Evolutionary conservation across 441 rosid genomes (phyloP).

Genomic region (Aleurites moluccanus): DNA sequence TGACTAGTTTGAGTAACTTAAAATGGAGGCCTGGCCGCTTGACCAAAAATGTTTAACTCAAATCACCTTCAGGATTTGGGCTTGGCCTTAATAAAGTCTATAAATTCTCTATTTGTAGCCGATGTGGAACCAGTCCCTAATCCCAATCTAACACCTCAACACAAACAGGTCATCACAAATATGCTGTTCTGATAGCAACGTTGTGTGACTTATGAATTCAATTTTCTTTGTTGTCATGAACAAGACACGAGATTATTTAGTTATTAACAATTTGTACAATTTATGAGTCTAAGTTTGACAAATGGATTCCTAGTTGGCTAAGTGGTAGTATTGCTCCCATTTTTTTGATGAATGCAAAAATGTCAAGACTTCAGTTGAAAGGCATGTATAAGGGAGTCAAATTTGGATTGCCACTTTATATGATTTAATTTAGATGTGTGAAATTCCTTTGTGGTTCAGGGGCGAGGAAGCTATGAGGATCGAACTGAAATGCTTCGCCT

Average conservation of each 20-base stretch:
- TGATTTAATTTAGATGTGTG: conserved; percentile 11
- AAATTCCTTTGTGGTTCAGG: conserved; percentile 41
- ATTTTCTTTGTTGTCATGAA: neutral
- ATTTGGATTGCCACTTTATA: neutral
- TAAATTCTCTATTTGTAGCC: too few relatives aligned
- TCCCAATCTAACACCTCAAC: neutral
- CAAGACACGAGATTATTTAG: neutral
- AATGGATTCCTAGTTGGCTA: neutral
- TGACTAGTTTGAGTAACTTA: neutral
- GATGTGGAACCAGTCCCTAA: too few relatives aligned
- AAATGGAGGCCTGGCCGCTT: neutral
- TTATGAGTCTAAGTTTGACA: neutral
- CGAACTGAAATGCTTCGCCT: conserved; percentile 89
- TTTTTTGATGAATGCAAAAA: neutral
- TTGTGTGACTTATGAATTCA: neutral
- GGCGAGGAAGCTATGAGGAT: conserved; percentile 93
- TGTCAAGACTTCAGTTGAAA: neutral
- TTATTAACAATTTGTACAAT: neutral
- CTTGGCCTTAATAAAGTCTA: neutral
- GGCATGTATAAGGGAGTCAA: neutral
- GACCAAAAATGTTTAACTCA: neutral
- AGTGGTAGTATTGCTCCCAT: neutral
- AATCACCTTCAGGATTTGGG: neutral
- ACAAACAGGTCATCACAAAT: neutral
- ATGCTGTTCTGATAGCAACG: neutral